phyloP scores from a whole-genome alignment of 345 rosid species.

The Carallia pectinifolia region DNA sequence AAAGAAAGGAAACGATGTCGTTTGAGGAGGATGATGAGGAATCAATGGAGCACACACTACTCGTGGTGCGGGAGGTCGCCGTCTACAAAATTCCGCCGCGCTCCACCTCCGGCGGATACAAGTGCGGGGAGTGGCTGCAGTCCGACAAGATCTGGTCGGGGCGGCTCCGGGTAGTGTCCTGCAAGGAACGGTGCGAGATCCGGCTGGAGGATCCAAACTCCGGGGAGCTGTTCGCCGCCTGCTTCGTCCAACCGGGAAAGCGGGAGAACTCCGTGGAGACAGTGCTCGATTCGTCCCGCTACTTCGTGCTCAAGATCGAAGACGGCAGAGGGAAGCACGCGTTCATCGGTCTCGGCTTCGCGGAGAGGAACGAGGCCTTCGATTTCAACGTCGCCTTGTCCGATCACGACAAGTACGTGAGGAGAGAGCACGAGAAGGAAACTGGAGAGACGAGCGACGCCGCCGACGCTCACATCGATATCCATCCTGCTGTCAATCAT shows the following conservation, averaged over 20 bases:
- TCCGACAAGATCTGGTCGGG: constrained; percentile 99
- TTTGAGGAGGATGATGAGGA: constrained; percentile 77
- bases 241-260: constrained; percentile 81
- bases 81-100: constrained; percentile 96
- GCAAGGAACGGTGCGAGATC: constrained; percentile 97
- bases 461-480: constrained; percentile 77
- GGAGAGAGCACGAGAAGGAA: constrained; percentile 81
- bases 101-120: constrained; percentile 91
- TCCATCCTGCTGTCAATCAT: constrained; percentile 96
- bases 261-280: constrained; percentile 90
- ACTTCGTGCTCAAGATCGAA: constrained; percentile 94
- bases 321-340: constrained; percentile 96
- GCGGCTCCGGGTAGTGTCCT: constrained; percentile 91
- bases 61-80: constrained; percentile 89
- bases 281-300: constrained; percentile 93
- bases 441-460: constrained; percentile 52
- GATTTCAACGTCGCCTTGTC: constrained; percentile 99
- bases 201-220: constrained; percentile 91
- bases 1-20: constrained; percentile 47
- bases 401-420: constrained; percentile 91
- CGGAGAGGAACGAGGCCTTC: constrained; percentile 94
- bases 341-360: constrained; percentile 87
- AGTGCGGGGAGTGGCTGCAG: constrained; percentile 99
- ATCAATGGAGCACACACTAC: constrained; percentile 84
- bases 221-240: constrained; percentile 90